Base-by-base conservation (phyloP, 352 stramenopile species). In the Phytophthora pseudosyringae region DNA sequence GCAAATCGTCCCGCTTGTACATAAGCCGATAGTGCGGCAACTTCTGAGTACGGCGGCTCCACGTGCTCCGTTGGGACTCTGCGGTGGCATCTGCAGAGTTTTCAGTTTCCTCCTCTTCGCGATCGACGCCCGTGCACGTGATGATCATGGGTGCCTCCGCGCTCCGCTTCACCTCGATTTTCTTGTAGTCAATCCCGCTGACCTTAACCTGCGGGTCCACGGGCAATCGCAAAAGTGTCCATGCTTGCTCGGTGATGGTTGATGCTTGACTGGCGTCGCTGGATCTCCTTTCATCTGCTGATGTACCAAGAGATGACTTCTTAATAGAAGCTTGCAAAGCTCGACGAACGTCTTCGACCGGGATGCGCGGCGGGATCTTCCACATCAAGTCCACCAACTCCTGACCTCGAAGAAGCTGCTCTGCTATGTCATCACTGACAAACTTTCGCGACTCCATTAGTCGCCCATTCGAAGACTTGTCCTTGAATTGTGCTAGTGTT, bases 1-100 rank as follows among this genome's bases (percentile, higher is more conserved):
- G 83, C 5, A 95, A 54, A 64, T 95, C 87, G 45, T 95, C 87
- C 10, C 86, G 84, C 61, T 95, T 95, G 83, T 93, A 95, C 86
- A 95, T 95, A 45, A 95, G 65, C 0, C 86, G 84, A 62, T 93
- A 95, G 54, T 80, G 82, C 11, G 80, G 68, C 25, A 88, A 32
- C 9, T 57, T 73, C 18, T 76, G 71, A 7, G 56, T 64, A 15
- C 65, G 59, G 6, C 69, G 57, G 45, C 64, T 74, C 54, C 66
- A 69, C 21, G 71, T 78, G 35, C 78, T 77, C 9, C 68, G 72
- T 13, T 74, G 78, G 4, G 71, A 76, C 28, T 85, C 65, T 5
- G 54, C 40, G 26, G 40, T 58, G 4, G 48, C 48, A 51, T 75
- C 54, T 11, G 59, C 67, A 13, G 57, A 59, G 16, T 74, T 49